These are phyloP conservation scores for Waltergamsia citrina DNA, from an alignment of 2,329 filamentous ascomycete species.

Conservation along the genomic window DNA sequence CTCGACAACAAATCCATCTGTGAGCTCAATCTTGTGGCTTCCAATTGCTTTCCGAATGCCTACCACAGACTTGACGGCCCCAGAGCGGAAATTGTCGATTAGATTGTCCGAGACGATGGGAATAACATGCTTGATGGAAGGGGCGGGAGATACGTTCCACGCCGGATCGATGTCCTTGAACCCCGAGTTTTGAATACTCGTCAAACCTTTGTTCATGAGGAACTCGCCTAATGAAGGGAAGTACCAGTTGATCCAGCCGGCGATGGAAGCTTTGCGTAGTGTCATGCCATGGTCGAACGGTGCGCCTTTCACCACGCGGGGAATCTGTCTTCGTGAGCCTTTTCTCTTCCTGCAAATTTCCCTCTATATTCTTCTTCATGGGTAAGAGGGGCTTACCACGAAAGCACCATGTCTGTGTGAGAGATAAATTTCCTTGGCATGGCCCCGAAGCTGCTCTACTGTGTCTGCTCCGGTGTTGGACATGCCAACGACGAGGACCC, in stretches of 20 bases:
- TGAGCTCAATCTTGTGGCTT: slow-evolving; percentile 14
- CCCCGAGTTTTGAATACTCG: neutral
- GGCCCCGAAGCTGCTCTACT: slow-evolving; percentile 17
- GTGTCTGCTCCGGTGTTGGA: slow-evolving; percentile 24
- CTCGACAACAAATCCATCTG: slow-evolving; percentile 15
- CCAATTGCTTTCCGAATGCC: slow-evolving; percentile 13
- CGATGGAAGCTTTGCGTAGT: no score
- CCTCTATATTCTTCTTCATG: no score
- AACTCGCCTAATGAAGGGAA: slow-evolving; percentile 10
- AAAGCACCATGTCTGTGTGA: slow-evolving; percentile 3
- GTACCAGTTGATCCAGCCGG: no score
- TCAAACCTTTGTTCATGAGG: slow-evolving; percentile 11
- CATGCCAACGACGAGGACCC: slow-evolving; percentile 31
- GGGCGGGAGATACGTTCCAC: slow-evolving; percentile 17
- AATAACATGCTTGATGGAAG: slow-evolving; percentile 11
- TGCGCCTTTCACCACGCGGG: no score
- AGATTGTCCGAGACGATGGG: slow-evolving; percentile 17
- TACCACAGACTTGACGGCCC: slow-evolving; percentile 22
- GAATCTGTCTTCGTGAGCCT: no score
- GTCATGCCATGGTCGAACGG: no score
- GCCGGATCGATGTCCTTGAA: slow-evolving; percentile 14
- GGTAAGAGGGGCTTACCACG: slow-evolving; percentile 4
- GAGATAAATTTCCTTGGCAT: slow-evolving; percentile 4
- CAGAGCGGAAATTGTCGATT: slow-evolving; percentile 22
- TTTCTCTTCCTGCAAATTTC: no score